These are phyloP conservation scores for Colletotrichum tabaci DNA, from an alignment of 2,329 filamentous ascomycete genomes.

Conservation along the genomic window DNA sequence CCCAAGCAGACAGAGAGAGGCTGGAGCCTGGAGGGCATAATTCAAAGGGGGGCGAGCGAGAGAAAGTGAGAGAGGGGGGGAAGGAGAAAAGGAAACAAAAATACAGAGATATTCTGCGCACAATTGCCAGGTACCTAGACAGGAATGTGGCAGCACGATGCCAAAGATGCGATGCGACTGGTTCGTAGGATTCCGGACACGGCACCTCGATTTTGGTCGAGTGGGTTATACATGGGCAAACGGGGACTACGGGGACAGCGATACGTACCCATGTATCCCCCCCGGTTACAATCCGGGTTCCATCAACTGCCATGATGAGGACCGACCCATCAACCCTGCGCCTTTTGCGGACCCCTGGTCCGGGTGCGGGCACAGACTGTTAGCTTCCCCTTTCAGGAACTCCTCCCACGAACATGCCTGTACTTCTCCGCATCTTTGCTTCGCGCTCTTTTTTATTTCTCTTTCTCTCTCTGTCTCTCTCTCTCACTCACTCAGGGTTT, in stretches of 20 bases:
- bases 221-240: slow-evolving; percentile 32
- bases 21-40: not conserved
- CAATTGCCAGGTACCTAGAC: slow-evolving; percentile 31
- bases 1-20: not conserved
- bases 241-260: slow-evolving; percentile 23
- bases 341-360: slow-evolving; percentile 39
- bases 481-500: not conserved
- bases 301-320: slow-evolving; percentile 42
- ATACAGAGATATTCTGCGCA: slow-evolving; percentile 9
- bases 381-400: slow-evolving; percentile 43
- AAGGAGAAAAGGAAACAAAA: slow-evolving; percentile 2
- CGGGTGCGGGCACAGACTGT: slow-evolving; percentile 41
- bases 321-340: slow-evolving; percentile 35
- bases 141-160: slow-evolving; percentile 30
- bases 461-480: slow-evolving; percentile 2
- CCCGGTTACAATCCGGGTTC: slow-evolving; percentile 32
- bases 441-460: slow-evolving; percentile 20
- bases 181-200: slow-evolving; percentile 39
- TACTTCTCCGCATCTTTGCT: slow-evolving; percentile 40
- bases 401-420: slow-evolving; percentile 41
- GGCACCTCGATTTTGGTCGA: slow-evolving; percentile 27
- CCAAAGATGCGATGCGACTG: slow-evolving; percentile 39
- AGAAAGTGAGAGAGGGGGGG: not conserved
- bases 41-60: not conserved
- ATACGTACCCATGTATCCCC: slow-evolving; percentile 15